phyloP scores from a whole-genome alignment of 805 yeast genomes.

The Saturnispora quitensis region DNA sequence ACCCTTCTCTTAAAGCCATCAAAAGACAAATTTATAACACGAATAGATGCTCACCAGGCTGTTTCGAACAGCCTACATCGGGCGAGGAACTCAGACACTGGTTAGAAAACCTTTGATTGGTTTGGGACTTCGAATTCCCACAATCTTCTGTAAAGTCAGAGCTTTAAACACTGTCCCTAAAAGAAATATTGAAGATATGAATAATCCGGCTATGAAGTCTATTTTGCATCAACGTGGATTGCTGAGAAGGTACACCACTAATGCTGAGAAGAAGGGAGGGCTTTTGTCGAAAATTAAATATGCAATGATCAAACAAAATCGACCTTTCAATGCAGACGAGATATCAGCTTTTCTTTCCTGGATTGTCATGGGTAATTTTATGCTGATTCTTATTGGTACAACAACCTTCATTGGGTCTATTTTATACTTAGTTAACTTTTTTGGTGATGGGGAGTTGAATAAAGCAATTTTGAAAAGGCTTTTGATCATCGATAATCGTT shows the following conservation, averaged over 20 bases:
- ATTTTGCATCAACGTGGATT: background rate
- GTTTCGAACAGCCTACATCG: background rate
- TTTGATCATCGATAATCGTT: slow-evolving; percentile 26
- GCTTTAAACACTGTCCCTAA: background rate
- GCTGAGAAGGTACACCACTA: background rate
- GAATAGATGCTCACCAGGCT: background rate
- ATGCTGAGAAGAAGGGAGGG: background rate
- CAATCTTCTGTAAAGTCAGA: background rate
- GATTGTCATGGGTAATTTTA: slow-evolving; percentile 47
- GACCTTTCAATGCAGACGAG: slow-evolving; percentile 43
- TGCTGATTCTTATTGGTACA: slow-evolving; percentile 49
- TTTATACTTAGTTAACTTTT: slow-evolving; percentile 35
- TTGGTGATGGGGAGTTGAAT: slow-evolving; percentile 22
- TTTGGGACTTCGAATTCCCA: background rate
- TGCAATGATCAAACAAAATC: slow-evolving; percentile 38
- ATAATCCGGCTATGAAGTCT: background rate
- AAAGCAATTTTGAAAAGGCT: slow-evolving; percentile 23
- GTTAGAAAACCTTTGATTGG: background rate
- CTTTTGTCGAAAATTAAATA: slow-evolving; percentile 27
- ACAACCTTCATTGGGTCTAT: slow-evolving; percentile 44
- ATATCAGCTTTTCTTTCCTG: slow-evolving; percentile 47
- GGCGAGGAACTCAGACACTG: background rate
- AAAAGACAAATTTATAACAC: background rate
- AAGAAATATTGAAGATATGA: background rate
- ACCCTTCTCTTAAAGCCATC: background rate